Percentiles rank a stretch among this genome's conserved stretches.
phyloP scores from a whole-genome alignment of 352 stramenopile genomes.

The Globisporangium rhizosaccharum region DNA sequence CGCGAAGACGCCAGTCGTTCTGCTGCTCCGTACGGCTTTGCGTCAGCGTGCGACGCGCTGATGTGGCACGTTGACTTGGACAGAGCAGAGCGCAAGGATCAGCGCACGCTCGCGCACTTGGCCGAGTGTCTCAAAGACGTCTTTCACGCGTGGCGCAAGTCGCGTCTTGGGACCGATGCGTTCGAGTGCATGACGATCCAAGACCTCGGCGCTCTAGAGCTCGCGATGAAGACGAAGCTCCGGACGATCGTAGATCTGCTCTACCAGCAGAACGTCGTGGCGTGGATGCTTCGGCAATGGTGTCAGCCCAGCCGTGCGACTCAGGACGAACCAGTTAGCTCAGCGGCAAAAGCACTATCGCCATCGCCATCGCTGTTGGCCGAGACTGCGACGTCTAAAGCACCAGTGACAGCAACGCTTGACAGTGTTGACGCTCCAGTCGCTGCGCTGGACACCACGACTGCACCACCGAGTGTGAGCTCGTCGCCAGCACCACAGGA shows the following conservation, averaged over 20 bases:
- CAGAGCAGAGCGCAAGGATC: not conserved
- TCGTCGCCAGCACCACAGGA: not conserved
- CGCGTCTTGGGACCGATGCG: conserved; percentile 1
- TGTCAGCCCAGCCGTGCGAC: not conserved
- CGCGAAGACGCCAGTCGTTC: conserved; percentile 32
- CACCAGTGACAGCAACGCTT: no score
- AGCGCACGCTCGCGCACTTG: conserved; percentile 3
- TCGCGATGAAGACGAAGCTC: conserved; percentile 8
- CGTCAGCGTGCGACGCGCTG: conserved; percentile 13
- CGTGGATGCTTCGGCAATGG: conserved; percentile 5
- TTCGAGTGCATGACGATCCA: conserved; percentile 11
- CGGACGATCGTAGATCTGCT: conserved; percentile 3
- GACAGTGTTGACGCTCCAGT: no score
- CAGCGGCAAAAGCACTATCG: not conserved
- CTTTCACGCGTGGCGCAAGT: conserved; percentile 9
- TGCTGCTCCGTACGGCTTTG: conserved; percentile 16
- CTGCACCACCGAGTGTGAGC: not conserved
- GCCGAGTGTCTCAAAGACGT: conserved; percentile 10
- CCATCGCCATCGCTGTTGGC: not conserved
- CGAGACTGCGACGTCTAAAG: no score
- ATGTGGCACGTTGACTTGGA: conserved; percentile 8
- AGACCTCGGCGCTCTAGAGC: conserved; percentile 9
- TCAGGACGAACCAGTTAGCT: not conserved
- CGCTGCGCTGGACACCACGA: no score
- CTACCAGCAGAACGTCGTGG: conserved; percentile 11